Percentiles rank a stretch among this genome's conserved stretches.
Evolutionary conservation across 179 eudicot genomes (phyloP).

Genomic region (Corrigiola litoralis): DNA sequence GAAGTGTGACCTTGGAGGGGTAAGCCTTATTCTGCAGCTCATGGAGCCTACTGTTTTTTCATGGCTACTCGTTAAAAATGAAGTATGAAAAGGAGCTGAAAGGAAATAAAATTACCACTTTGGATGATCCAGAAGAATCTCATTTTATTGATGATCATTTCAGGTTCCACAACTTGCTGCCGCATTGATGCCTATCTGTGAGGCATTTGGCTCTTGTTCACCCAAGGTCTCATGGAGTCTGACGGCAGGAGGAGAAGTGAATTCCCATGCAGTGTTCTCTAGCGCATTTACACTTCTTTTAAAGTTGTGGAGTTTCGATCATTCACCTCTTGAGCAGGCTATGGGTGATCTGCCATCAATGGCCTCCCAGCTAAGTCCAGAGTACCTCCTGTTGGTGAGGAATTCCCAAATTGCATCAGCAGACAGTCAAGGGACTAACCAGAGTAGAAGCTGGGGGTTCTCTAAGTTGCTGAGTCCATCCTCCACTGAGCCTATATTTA

Average conservation of each 20-base stretch:
- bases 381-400: constrained; percentile 75
- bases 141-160: constrained; percentile 3
- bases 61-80: too few species aligned
- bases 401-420: constrained; percentile 70
- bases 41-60: too few species aligned
- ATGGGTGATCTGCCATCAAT: constrained; percentile 84
- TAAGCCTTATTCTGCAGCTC: too few species aligned
- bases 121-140: not conserved
- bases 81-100: too few species aligned
- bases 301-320: constrained; percentile 88
- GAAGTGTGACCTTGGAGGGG: too few species aligned
- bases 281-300: constrained; percentile 91
- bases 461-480: constrained; percentile 45
- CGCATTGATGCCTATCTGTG: constrained; percentile 90
- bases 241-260: constrained; percentile 75
- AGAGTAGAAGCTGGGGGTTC: constrained; percentile 31
- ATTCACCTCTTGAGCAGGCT: constrained; percentile 68
- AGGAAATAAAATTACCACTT: too few species aligned
- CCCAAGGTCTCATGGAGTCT: constrained; percentile 73
- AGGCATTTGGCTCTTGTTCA: constrained; percentile 85
- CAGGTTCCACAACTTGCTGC: constrained; percentile 96
- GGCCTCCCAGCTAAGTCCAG: constrained; percentile 83
- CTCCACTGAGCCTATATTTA: constrained; percentile 58
- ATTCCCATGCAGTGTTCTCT: constrained; percentile 81
- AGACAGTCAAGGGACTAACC: constrained; percentile 30